phyloP scores from a whole-genome alignment of 441 rosid species.

The Pelargonium citronellum region DNA sequence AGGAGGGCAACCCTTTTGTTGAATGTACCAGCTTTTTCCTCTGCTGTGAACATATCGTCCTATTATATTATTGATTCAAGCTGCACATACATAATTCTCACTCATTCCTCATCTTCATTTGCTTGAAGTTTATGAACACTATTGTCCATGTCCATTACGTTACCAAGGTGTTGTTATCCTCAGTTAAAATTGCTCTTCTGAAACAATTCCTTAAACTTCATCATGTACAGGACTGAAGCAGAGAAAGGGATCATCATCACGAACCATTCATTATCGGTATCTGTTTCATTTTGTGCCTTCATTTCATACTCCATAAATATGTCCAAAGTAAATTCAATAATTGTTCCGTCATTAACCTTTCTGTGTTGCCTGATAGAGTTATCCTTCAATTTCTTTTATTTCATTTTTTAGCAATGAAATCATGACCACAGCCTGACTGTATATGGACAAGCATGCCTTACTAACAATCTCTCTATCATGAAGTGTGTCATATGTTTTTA shows the following conservation, averaged over 20 bases:
- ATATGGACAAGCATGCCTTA: neutral
- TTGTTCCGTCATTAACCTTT: conserved; percentile 1
- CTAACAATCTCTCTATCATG: neutral
- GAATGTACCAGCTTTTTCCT: neutral
- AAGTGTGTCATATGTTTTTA: conserved; percentile 4
- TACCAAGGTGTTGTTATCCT: neutral
- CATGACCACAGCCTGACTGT: neutral
- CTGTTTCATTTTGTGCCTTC: conserved; percentile 19
- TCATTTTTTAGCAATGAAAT: neutral
- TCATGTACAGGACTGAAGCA: conserved; percentile 74
- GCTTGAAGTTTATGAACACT: conserved; percentile 19
- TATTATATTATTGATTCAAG: neutral
- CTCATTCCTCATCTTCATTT: conserved; percentile 2
- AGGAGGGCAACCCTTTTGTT: neutral
- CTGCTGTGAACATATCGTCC: neutral
- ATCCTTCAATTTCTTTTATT: conserved; percentile 7
- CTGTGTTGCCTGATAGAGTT: neutral
- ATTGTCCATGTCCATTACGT: conserved; percentile 12
- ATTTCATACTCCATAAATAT: neutral
- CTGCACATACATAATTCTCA: neutral
- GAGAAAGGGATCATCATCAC: conserved; percentile 89
- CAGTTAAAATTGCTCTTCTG: conserved; percentile 18
- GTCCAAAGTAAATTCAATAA: neutral
- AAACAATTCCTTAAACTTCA: conserved; percentile 13
- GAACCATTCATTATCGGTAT: conserved; percentile 79